Evolutionary conservation across 2,329 filamentous ascomycete species (phyloP).

Genomic region (Sporothrix variecibatus): DNA sequence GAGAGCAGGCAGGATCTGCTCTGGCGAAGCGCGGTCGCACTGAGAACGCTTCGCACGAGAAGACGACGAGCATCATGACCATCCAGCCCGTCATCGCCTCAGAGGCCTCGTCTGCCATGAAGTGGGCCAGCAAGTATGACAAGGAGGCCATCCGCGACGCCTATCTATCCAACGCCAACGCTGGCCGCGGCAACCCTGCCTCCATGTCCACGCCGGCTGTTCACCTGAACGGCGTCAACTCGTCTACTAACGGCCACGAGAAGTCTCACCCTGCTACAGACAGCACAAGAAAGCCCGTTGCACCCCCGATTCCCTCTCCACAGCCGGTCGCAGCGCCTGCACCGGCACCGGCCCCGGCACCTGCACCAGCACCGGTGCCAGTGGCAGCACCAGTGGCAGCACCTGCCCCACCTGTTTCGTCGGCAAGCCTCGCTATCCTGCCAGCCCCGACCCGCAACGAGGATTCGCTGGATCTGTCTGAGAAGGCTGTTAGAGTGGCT

Average conservation of each 20-base stretch:
- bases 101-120: constrained; percentile 90
- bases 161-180: constrained; percentile 75
- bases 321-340: background rate
- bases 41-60: constrained; percentile 58
- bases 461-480: constrained; percentile 34
- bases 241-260: background rate
- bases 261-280: background rate
- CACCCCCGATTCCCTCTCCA: background rate
- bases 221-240: constrained; percentile 25
- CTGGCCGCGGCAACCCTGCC: constrained; percentile 61
- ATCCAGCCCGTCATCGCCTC: constrained; percentile 80
- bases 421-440: constrained; percentile 11
- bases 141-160: constrained; percentile 81
- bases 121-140: constrained; percentile 95
- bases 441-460: constrained; percentile 10
- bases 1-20: constrained; percentile 41
- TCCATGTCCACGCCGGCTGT: constrained; percentile 26
- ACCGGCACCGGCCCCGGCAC: background rate
- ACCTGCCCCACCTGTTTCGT: background rate
- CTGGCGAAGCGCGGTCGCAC: constrained; percentile 54
- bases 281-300: constrained; percentile 19
- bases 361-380: background rate
- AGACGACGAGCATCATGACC: constrained; percentile 88
- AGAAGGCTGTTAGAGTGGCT: constrained; percentile 39
- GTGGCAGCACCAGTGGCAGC: background rate